A percentile compares a stretch with the other conserved stretches of the same genome.
Conservation (phyloP, 2,329 filamentous ascomycete species). For the Ophiostoma ips region DNA sequence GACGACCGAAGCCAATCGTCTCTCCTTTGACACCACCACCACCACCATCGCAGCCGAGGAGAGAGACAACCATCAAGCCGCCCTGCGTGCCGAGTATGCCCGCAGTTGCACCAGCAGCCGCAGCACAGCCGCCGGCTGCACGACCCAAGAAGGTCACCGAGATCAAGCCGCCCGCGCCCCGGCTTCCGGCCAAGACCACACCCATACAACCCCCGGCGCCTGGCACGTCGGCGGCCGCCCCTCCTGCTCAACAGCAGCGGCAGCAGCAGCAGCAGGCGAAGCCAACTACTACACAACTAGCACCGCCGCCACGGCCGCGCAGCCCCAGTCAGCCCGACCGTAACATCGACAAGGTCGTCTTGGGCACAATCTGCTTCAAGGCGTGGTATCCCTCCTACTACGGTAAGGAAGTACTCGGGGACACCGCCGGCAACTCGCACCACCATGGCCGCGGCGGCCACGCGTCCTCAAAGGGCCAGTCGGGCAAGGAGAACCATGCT, state of each 20-base stretch:
- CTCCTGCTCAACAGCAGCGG: no score
- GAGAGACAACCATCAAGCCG: conserved; percentile 4
- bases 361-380: conserved; percentile 71
- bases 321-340: conserved; percentile 39
- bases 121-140: background rate
- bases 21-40: background rate
- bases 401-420: conserved; percentile 52
- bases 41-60: background rate
- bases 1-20: background rate
- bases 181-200: background rate
- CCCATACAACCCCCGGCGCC: conserved; percentile 4
- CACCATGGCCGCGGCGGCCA: conserved; percentile 6
- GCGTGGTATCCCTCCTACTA: conserved; percentile 94
- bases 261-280: background rate
- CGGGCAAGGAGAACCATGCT: conserved; percentile 17
- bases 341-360: conserved; percentile 75
- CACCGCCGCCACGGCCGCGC: conserved; percentile 12
- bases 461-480: conserved; percentile 1
- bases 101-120: background rate
- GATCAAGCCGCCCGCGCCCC: conserved; percentile 5
- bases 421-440: conserved; percentile 22
- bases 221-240: background rate
- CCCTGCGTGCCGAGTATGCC: background rate
- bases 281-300: background rate
- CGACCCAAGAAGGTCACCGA: conserved; percentile 7